Evolutionary conservation across 768 basidiomycete genomes (phyloP), one percentile per base, ranked within the genome.

Genomic region (Leccinum subgranulosum): DNA sequence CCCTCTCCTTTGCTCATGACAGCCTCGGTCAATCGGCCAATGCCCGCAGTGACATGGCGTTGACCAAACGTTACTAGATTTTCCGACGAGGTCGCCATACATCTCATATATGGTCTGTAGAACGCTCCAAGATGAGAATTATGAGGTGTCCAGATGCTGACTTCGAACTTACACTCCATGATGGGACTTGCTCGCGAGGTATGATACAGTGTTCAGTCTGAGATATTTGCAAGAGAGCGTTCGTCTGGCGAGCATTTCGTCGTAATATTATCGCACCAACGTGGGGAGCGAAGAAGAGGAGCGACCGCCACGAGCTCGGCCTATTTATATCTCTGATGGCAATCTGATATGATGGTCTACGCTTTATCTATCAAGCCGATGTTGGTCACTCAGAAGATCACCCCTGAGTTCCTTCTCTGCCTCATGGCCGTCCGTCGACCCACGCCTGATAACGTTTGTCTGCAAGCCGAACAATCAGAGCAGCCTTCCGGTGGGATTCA

Each of bases 1-100:
- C 92, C 92, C 63, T 84, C 77, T 45, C 85, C 88, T 62, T 82
- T 86, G 34, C 75, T 71, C 75, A 90, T 84, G 51, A 90, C 74
- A 0, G 83, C 89, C 53, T 79, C 73, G 3, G 76, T 74, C 15
- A 74, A 58, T 23, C 79, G 69, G 9, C 70, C 74, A 21, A 80
- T 66, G n/a, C 79, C 79, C 51, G 73, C 73, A 10, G 79, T 77
- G 59, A 80, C 79, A 66, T 80, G 77, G 52, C 73, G 69, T 61
- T 76, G 70, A 48, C 79, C 79, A 57, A 80, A 74, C 25, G 33
- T 54, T n/a, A 72, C 70, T 21, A 74, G 50, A 29, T 59, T 33
- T 17, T 65, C 61, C 36, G 64, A 57, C 29, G 63, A 62, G 51
- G 68, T 70, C 12, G 64, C 47, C 23, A 74, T 61, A 36, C 55